phyloP scores from a whole-genome alignment of 257 asterid species.

The Scutellaria minor region DNA sequence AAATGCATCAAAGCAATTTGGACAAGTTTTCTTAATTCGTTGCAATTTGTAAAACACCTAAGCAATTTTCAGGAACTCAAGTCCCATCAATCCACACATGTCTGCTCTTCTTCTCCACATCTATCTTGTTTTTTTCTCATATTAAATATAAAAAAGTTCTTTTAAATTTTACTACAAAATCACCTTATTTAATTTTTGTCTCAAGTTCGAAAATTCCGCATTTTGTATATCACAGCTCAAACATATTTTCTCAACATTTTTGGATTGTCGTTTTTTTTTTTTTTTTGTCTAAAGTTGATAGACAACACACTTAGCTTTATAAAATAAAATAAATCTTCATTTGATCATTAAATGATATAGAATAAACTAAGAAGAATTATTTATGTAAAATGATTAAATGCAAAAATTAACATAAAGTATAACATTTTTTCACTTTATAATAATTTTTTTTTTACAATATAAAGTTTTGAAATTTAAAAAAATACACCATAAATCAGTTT shows the following conservation, averaged over 20 bases:
- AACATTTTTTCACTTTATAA: no score
- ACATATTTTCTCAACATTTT: not conserved
- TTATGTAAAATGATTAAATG: no score
- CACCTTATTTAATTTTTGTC: not conserved
- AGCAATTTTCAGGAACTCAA: conserved; percentile 26
- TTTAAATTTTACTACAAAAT: not conserved
- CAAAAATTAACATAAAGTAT: no score
- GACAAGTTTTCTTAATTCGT: conserved; percentile 5
- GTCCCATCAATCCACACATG: conserved; percentile 34
- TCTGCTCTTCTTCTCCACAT: conserved; percentile 25
- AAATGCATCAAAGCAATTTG: conserved; percentile 24
- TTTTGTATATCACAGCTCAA: conserved; percentile 12
- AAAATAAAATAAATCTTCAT: not conserved
- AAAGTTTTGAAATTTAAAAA: no score
- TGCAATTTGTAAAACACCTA: not conserved
- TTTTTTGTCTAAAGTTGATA: no score
- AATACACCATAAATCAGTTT: no score
- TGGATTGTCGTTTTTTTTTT: not conserved
- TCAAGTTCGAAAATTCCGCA: not conserved
- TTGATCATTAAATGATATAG: no score
- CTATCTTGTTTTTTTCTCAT: not conserved
- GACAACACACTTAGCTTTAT: not conserved
- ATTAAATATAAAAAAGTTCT: not conserved
- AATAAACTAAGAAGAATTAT: no score
- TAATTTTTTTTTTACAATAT: no score